Percentiles rank a stretch among this genome's conserved stretches.
phyloP scores from a whole-genome alignment of 2,329 filamentous ascomycete genomes.

The Arthroderma sp. region DNA sequence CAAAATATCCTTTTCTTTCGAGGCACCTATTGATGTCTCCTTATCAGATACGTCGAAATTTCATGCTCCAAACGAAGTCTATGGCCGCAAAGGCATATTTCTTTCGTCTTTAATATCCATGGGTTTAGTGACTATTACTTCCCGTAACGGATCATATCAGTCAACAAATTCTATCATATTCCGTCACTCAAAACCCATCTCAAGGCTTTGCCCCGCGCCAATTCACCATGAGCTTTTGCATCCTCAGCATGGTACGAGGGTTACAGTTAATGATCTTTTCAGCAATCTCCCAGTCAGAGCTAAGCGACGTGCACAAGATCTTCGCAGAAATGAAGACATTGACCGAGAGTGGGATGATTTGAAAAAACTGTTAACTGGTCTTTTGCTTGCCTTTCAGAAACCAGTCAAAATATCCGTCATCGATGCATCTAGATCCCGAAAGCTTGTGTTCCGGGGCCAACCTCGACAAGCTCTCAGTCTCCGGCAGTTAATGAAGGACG shows the following conservation, averaged over 20 bases:
- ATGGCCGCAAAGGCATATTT: slow-evolving; percentile 64
- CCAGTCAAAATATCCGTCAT: slow-evolving; percentile 47
- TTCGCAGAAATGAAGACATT: slow-evolving; percentile 41
- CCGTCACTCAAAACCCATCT: slow-evolving; percentile 56
- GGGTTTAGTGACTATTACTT: slow-evolving; percentile 65
- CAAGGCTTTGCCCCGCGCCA: slow-evolving; percentile 51
- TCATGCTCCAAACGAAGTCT: slow-evolving; percentile 31
- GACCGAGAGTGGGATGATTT: slow-evolving; percentile 56
- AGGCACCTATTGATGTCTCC: slow-evolving; percentile 1
- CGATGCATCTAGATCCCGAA: slow-evolving; percentile 37
- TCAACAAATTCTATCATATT: slow-evolving; percentile 53
- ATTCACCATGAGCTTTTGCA: slow-evolving; percentile 46
- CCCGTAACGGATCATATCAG: slow-evolving; percentile 44
- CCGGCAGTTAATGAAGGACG: not conserved
- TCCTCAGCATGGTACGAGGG: slow-evolving; percentile 56
- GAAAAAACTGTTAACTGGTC: slow-evolving; percentile 45
- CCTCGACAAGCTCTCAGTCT: not conserved
- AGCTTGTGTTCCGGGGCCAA: slow-evolving; percentile 23
- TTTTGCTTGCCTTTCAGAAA: slow-evolving; percentile 59
- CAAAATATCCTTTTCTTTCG: not conserved
- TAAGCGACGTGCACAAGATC: slow-evolving; percentile 56
- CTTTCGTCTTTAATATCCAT: slow-evolving; percentile 63
- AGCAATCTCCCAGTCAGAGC: slow-evolving; percentile 83
- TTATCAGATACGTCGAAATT: slow-evolving; percentile 66
- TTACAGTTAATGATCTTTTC: slow-evolving; percentile 69